Base-by-base conservation (phyloP, 129 eudicot genomes). In the Artemisia annua region DNA sequence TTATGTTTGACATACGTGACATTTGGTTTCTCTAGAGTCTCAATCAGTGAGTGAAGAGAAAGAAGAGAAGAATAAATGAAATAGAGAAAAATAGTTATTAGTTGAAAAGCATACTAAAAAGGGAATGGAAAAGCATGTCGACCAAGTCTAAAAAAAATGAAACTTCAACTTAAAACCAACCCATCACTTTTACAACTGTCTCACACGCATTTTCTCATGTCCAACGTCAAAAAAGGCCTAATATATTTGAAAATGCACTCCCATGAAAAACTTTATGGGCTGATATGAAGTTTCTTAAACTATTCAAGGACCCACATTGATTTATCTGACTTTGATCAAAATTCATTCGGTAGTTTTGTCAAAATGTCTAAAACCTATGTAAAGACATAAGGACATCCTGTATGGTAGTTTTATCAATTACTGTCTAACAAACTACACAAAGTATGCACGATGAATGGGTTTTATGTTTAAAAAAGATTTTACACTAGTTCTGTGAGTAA, bases 111-210 rank as follows among this genome's bases (percentile, higher is more conserved):
- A 35, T 11, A 17, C 81, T 62, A 32, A 69, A 69, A 75, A 61
- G 18, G 28, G 58, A 30, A 53, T 20, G 24, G 15, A 46, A 68
- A 58, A 20, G 48, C 30, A 60, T 49, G 75, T 66, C 56, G 75
- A 20, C 52, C 22, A 62, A 3, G 10, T 20, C 19, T 32, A 14
- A 46, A 22, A n/a, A n/a, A 72, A 60, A 24, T 4, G 16, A 61
- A 56, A 63, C 50, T 60, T 48, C 48, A 24, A 72, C 60, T 48
- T 73, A 53, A 67, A 52, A 78, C 46, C 32, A 70, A n/a, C 44
- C 57, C 77, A 71, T 22, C 59, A 62, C 77, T 78, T 78, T 78
- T 78, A 64, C 82, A 71, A 78, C 77, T 78, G 81, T 70, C 60
- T 70, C 28, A 63, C 58, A 57, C 76, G 66, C 49, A 62, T 46